Conservation (phyloP, 805 yeast genomes). For the Candida insectalens region DNA sequence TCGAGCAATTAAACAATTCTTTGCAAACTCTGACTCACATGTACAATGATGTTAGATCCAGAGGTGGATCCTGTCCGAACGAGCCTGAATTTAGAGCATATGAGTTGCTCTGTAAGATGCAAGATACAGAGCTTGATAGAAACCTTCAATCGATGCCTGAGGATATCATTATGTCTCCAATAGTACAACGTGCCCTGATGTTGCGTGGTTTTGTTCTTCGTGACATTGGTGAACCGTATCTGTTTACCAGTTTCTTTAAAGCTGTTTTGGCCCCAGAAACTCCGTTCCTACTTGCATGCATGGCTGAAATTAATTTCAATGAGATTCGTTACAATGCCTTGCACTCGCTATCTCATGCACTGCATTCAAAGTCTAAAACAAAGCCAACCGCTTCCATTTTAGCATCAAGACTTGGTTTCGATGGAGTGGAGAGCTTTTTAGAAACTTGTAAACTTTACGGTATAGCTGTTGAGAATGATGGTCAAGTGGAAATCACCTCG, state of each 20-base stretch:
- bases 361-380: slow-evolving; percentile 65
- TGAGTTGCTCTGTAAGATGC: slow-evolving; percentile 64
- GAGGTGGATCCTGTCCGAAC: slow-evolving; percentile 62
- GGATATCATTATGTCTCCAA: slow-evolving; percentile 38
- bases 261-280: slow-evolving; percentile 35
- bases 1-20: slow-evolving; percentile 89
- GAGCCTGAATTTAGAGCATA: slow-evolving; percentile 94
- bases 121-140: slow-evolving; percentile 80
- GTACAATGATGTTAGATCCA: slow-evolving; percentile 67
- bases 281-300: slow-evolving; percentile 63
- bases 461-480: slow-evolving; percentile 30
- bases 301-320: slow-evolving; percentile 72
- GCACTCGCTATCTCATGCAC: slow-evolving; percentile 51
- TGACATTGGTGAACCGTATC: slow-evolving; percentile 52
- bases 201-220: slow-evolving; percentile 60
- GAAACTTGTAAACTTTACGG: slow-evolving; percentile 59
- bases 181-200: slow-evolving; percentile 63
- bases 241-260: slow-evolving; percentile 57
- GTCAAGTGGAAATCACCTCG: slow-evolving; percentile 33
- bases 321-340: slow-evolving; percentile 70
- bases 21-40: slow-evolving; percentile 82
- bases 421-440: slow-evolving; percentile 39
- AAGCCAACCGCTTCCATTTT: slow-evolving; percentile 38
- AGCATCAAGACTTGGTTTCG: slow-evolving; percentile 53
- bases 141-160: slow-evolving; percentile 61